Percentiles rank a stretch among this genome's conserved stretches.
Evolutionary conservation across 2,329 filamentous ascomycete species (phyloP).

Genomic region (Calonectria honghensis): DNA sequence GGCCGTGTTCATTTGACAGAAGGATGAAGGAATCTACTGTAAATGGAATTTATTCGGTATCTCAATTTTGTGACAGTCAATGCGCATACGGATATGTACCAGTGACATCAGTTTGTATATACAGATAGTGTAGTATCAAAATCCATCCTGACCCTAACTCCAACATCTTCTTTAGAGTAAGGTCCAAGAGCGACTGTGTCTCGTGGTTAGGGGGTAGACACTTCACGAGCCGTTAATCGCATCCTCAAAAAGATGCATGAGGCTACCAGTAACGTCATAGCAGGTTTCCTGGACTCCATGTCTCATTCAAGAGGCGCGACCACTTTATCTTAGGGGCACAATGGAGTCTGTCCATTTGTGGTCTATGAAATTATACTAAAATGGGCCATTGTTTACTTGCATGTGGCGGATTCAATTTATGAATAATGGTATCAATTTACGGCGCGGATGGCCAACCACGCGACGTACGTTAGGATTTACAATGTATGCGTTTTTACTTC

Average conservation of each 20-base stretch:
- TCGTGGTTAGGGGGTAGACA: not conserved
- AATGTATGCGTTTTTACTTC: not conserved
- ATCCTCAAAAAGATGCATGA: not conserved
- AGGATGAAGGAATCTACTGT: not conserved
- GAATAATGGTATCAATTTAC: not conserved
- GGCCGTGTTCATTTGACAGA: not conserved
- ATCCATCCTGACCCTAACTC: not conserved
- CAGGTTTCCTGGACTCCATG: not conserved
- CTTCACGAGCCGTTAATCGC: conserved; percentile 14
- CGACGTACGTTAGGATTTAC: not conserved
- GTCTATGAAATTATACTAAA: not conserved
- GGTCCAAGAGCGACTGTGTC: conserved; percentile 16
- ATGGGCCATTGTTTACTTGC: not conserved
- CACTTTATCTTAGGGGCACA: not conserved
- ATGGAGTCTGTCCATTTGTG: not conserved
- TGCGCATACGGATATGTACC: not conserved
- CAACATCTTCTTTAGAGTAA: not conserved
- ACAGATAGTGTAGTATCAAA: too few species aligned
- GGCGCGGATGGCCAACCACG: not conserved
- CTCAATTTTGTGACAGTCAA: not conserved
- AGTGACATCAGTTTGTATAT: not conserved
- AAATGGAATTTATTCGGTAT: not conserved
- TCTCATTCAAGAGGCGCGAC: conserved; percentile 17
- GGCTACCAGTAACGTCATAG: not conserved
- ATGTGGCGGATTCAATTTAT: not conserved